These are phyloP conservation scores for Funneliformis mosseae DNA, from an alignment of 192 early-diverging fungal genomes.

Conservation along the genomic window DNA sequence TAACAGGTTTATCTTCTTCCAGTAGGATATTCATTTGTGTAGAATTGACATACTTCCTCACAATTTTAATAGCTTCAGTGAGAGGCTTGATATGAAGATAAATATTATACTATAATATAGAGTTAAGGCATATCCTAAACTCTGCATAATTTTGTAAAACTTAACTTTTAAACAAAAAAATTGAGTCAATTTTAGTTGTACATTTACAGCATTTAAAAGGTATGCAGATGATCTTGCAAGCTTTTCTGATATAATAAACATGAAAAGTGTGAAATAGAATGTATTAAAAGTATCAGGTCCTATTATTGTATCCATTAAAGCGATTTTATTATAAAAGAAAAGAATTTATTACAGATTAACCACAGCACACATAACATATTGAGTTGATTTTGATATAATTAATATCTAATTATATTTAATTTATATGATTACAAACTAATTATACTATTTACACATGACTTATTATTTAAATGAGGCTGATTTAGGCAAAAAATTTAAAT, in stretches of 20 bases:
- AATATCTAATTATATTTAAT: no score
- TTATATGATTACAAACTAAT: no score
- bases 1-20: conserved; percentile 1
- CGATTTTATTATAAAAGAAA: no score
- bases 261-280: conserved; percentile 4
- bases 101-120: background rate
- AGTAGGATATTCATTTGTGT: conserved; percentile 4
- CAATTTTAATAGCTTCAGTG: conserved; percentile 12
- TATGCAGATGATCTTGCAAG: conserved; percentile 4
- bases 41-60: background rate
- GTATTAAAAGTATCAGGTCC: conserved; percentile 9
- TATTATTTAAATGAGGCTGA: no score
- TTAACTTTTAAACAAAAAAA: background rate
- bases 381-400: no score
- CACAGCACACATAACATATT: no score
- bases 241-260: background rate
- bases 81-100: conserved; percentile 10
- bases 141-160: no score
- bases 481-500: no score
- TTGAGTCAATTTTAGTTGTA: background rate
- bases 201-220: conserved; percentile 10
- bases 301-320: conserved; percentile 20
- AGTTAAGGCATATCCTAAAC: background rate
- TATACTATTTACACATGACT: no score
- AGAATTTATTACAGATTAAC: background rate